Evolutionary conservation across 164 flowering plant species (phyloP), one percentile per base, ranked within the genome.

Genomic region (Vitis riparia): DNA sequence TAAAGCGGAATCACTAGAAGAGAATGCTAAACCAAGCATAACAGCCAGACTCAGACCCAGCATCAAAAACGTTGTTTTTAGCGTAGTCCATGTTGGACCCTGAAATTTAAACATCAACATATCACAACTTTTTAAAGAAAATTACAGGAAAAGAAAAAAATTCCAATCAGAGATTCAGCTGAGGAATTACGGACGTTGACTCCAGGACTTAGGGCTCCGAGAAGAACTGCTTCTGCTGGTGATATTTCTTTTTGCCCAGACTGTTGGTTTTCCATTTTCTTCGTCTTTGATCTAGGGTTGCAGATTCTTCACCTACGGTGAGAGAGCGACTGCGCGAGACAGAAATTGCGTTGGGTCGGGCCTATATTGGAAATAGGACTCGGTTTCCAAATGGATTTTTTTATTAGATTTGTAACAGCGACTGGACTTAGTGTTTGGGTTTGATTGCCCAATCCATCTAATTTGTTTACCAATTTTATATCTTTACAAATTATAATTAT

Each of bases 141-240:
- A 76, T 5, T 27, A 66, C 62, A 67, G 44, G 52, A 55, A 29
- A 61, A 29, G 14, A 67, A 12, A 50, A 7, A 17, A 10, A 57
- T n/a, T 30, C 17, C 14, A 15, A 8, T n/a, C 16, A 16, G 13
- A 9, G 29, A 59, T 6, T 5, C 53, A 55, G 11, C 15, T 37
- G 59, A 67, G 59, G 30, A 47, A 29, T 55, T 49, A 78, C 88
- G 55, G 57, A 92, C 97, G 76, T 94, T 94, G 67, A 94, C 97
- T 32, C 97, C 98, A 59, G 98, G 87, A 52, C 97, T 89, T 67
- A 92, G 71, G 63, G 97, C 98, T 61, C 98, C 98, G 15, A 92
- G 82, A 11, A 94, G 57, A 9, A 94, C 97, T 59, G 98, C 98
- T 70, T 81, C 11, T 15, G 94, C 84, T 5, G 94, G 73, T 29